Evolutionary conservation across 2,329 filamentous ascomycete genomes (phyloP), one percentile per base, ranked within the genome.

Genomic region (Penicillium digitatum): DNA sequence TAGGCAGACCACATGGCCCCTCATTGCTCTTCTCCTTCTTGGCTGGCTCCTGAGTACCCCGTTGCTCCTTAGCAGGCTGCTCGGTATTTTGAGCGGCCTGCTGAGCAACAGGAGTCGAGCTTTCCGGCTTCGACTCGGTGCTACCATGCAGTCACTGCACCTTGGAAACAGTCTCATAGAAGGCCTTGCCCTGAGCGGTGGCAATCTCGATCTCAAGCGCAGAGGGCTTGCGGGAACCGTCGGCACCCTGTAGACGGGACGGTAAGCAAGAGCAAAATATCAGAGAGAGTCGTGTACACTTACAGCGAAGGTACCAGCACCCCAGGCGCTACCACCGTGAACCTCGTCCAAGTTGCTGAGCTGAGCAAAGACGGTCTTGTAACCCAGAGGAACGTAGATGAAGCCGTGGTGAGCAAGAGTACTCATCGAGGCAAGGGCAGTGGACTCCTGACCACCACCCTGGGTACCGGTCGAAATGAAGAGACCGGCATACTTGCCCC

Each of bases 351-450:
- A 74, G 76, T 92, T 87, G 62, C 86, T 72, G 62, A 96, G 76
- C 61, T 85, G 76, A 57, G 71, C 72, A 71, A 96, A 96, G 47
- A 85, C 78, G 67, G 87, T 89, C 77, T 89, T 87, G 81, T 95
- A 97, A 53, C 94, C 94, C 52, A 97, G 82, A 46, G 94, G 94
- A n/a, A 97, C 91, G 74, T 88, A 97, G 81, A 94, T 87, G 78
- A 97, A 88, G 69, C 94, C 94, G 80, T 97, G 94, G 79, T 97
- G 94, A 58, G 87, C 75, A 52, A 97, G 80, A 18, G 93, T 97
- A 69, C 87, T 90, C 84, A 97, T 85, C 72, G 87, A 79, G 32
- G 87, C 81, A 61, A 96, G 78, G 64, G 83, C 87, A 45, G 94
- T 99, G 54, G 85, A 87, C 79, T 99, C 94, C 80, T 99, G 94